Evolutionary conservation across 139 green algal genomes (phyloP), one percentile per base, ranked within the genome.

Genomic region (Yamagishiella unicocca): DNA sequence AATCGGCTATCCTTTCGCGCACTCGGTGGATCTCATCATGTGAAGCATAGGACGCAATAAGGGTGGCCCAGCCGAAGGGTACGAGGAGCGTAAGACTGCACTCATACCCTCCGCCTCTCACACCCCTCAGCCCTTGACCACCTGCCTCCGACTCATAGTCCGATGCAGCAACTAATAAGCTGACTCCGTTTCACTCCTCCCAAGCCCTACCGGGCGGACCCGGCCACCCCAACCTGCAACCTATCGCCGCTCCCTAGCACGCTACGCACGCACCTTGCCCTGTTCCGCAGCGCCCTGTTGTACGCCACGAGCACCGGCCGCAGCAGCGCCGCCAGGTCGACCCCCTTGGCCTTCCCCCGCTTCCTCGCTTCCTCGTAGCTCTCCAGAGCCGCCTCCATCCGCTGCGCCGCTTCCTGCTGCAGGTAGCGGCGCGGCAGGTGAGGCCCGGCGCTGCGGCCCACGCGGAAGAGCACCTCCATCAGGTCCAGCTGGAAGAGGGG

Each of bases 391-490:
- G 0, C 62, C 43, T 38, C 17, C 43, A 86, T 58, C 31, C 19
- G 9, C 0, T 29, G 7, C 29, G 33, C 42, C 22, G 61, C 80
- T 0, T n/a, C 31, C 12, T 29, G n/a, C 29, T 4, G n/a, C 62
- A 86, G 80, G 64, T 68, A 77, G 42, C 64, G 62, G n/a, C 3
- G 19, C 43, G 46, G 62, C 43, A 86, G 80, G 2, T 77, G 31
- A 22, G 62, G 62, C 3, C 2, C 64, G 21, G 43, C 43, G 45
- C 8, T 53, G n/a, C 80, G 80, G 21, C 24, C 9, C 24, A 86
- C 43, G 24, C 80, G 80, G n/a, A 78, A 86, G 5, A 86, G 64
- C n/a, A 46, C 25, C 80, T 86, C 80, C 62, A 77, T 3, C 43
- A 86, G 62, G 62, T 86, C 80, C 43, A 86, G 64, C 80, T 86